These are phyloP conservation scores for Orbilia blumenaviensis DNA, from an alignment of 2,329 filamentous ascomycete genomes.

Conservation along the genomic window DNA sequence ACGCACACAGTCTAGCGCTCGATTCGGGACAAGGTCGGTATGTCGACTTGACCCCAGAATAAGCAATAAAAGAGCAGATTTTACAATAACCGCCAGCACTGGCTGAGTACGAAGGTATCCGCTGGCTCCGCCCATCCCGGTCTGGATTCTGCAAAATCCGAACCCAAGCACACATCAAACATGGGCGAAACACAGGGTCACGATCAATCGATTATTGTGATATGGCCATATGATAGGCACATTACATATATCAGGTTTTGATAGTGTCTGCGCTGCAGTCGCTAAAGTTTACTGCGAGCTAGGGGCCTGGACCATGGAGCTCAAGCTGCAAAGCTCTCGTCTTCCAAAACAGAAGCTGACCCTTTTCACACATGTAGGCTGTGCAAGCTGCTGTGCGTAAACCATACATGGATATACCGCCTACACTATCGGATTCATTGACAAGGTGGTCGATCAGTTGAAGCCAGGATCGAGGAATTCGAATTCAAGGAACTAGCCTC, in stretches of 20 bases:
- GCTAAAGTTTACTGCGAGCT: background rate
- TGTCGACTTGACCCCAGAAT: background rate
- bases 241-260: background rate
- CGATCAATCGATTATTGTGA: background rate
- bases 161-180: conserved; percentile 1
- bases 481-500: background rate
- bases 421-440: background rate
- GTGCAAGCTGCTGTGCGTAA: conserved; percentile 2
- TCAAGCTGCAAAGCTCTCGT: conserved; percentile 7
- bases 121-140: background rate
- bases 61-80: background rate
- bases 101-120: background rate
- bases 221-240: background rate
- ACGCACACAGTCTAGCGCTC: conserved; percentile 1
- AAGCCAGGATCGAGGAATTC: background rate
- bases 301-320: background rate
- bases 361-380: conserved; percentile 1
- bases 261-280: background rate
- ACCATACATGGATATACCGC: background rate
- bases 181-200: background rate
- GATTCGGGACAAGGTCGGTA: background rate
- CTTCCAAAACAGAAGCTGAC: conserved; percentile 15
- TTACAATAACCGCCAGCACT: background rate
- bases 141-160: background rate
- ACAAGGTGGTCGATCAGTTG: background rate